Evolutionary conservation across 2,329 filamentous ascomycete species (phyloP).

Genomic region (Arthroderma sp.): DNA sequence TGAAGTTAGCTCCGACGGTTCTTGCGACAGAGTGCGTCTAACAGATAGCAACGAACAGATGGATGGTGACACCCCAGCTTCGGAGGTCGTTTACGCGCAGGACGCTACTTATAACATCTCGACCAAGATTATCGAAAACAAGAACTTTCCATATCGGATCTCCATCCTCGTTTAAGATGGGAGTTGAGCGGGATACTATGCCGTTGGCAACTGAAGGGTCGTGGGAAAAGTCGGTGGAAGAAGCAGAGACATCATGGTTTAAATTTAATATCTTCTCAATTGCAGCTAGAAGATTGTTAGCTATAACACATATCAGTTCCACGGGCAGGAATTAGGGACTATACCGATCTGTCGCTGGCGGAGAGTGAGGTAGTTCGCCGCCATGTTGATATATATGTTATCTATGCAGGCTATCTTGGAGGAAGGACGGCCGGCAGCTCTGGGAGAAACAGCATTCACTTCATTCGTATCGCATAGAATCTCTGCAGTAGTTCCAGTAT

Average conservation of each 20-base stretch:
- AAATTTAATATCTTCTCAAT: conserved; percentile 94
- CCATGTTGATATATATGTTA: conserved; percentile 32
- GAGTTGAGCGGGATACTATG: conserved; percentile 54
- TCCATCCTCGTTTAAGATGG: conserved; percentile 72
- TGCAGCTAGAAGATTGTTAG: conserved; percentile 46
- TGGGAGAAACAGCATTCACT: no score
- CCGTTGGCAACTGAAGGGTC: conserved; percentile 50
- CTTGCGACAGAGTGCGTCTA: no score
- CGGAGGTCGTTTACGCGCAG: conserved; percentile 85
- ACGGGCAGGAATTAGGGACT: conserved; percentile 14
- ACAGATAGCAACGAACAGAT: conserved; percentile 49
- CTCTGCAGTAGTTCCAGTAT: no score
- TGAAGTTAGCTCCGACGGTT: conserved; percentile 7
- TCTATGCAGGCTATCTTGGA: no score
- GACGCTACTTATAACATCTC: conserved; percentile 95
- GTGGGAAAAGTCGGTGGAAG: conserved; percentile 36
- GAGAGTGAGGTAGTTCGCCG: conserved; percentile 44
- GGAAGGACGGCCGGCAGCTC: no score
- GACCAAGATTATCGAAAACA: conserved; percentile 81
- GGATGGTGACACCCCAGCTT: conserved; percentile 89
- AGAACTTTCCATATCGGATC: conserved; percentile 96
- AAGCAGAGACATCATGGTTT: conserved; percentile 54
- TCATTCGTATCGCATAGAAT: no score
- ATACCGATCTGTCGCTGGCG: conserved; percentile 61
- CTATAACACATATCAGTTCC: not conserved